phyloP scores from a whole-genome alignment of 192 early-diverging fungal species.

The Obelidium mucronatum region DNA sequence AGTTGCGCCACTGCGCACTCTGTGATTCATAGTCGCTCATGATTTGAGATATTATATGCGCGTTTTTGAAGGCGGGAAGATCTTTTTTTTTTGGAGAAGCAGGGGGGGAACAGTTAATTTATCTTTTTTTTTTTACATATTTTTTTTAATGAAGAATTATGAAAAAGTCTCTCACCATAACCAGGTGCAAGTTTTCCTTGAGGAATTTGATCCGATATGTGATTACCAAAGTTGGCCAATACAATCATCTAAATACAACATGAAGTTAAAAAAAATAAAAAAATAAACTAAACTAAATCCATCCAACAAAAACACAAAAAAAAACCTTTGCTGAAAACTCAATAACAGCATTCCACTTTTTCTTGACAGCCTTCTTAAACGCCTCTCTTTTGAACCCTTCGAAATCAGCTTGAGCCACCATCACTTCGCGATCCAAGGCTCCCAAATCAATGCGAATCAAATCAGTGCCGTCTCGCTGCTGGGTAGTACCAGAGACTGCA shows the following conservation, averaged over 20 bases:
- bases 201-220: conserved; percentile 48
- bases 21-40: conserved; percentile 26
- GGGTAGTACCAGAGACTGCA: neutral
- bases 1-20: neutral
- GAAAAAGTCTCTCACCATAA: conserved; percentile 11
- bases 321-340: conserved; percentile 42
- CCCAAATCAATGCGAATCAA: conserved; percentile 40
- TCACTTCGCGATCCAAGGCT: conserved; percentile 39
- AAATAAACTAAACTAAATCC: neutral
- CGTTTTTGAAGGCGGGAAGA: conserved; percentile 31
- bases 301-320: conserved; percentile 3
- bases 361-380: conserved; percentile 37
- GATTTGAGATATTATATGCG: conserved; percentile 12
- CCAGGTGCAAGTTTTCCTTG: conserved; percentile 48
- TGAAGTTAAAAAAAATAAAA: neutral
- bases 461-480: conserved; percentile 12
- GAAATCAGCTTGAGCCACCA: conserved; percentile 32
- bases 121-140: no score
- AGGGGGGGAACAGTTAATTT: neutral
- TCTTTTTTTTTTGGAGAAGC: no score
- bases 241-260: conserved; percentile 35
- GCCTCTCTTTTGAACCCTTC: conserved; percentile 45
- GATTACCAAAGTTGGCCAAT: conserved; percentile 49
- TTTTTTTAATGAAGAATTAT: neutral
- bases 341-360: conserved; percentile 46